Percentiles rank a stretch among this genome's conserved stretches.
Conservation (phyloP, 1,284 basidiomycete species). For the Pseudomicrostroma phylloplanum region DNA sequence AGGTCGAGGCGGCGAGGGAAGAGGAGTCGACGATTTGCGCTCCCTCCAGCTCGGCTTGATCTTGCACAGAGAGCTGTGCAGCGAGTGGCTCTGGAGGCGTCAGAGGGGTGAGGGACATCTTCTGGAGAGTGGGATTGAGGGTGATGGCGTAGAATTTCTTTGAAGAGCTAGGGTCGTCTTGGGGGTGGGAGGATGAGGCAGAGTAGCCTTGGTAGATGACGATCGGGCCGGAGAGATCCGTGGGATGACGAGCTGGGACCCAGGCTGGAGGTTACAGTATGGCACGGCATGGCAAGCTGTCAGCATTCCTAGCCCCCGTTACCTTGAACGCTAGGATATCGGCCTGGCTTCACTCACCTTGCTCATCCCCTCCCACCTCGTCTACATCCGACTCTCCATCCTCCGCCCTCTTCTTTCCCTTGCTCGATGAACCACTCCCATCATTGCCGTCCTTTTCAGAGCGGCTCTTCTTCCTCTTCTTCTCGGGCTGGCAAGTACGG, state of each 20-base stretch:
- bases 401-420: constrained; percentile 7
- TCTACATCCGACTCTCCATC: constrained; percentile 9
- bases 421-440: not conserved
- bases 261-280: not conserved
- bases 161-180: not conserved
- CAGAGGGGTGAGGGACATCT: not conserved
- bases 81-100: not conserved
- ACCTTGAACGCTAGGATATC: constrained; percentile 5
- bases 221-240: not conserved
- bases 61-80: not conserved
- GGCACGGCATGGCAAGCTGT: not conserved
- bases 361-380: constrained; percentile 7
- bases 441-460: not conserved
- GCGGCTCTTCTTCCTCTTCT: constrained; percentile 14
- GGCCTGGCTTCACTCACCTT: not conserved
- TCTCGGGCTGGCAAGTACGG: constrained; percentile 7
- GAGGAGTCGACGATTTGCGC: constrained; percentile 7
- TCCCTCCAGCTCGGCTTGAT: not conserved
- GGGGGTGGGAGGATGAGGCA: not conserved
- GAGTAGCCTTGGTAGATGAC: not conserved
- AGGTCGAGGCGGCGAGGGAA: not conserved
- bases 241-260: not conserved
- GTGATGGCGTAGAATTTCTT: not conserved
- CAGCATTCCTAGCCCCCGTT: constrained; percentile 7
- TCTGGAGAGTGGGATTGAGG: not conserved